Evolutionary conservation across 2,329 filamentous ascomycete genomes (phyloP).

Genomic region (Xylariaceae sp.): DNA sequence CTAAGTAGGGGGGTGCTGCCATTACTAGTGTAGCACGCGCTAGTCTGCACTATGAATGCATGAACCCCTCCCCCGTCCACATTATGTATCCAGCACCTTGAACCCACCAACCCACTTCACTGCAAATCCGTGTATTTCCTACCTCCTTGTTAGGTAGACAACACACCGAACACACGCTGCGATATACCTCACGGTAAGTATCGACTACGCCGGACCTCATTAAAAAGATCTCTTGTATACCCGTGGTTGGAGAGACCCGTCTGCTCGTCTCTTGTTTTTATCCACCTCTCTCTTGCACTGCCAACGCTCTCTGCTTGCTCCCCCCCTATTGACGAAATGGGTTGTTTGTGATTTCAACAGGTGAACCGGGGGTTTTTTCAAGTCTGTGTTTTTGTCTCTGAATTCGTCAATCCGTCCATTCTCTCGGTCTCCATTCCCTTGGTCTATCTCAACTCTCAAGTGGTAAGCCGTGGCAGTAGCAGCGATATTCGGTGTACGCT

Average conservation of each 20-base stretch:
- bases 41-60: constrained; percentile 11
- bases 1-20: not conserved
- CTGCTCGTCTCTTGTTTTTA: constrained; percentile 6
- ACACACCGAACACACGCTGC: too few relatives aligned
- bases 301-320: constrained; percentile 14
- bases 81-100: not conserved
- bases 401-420: constrained; percentile 9
- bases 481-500: not conserved
- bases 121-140: not conserved
- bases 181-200: not conserved
- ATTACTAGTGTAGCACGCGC: not conserved
- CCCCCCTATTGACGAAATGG: constrained; percentile 12
- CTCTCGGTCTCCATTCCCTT: not conserved
- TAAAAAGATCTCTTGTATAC: not conserved
- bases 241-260: constrained; percentile 8
- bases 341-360: constrained; percentile 3
- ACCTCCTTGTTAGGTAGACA: not conserved
- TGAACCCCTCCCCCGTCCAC: constrained; percentile 16
- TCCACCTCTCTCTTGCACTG: constrained; percentile 11
- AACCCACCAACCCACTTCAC: not conserved
- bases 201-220: not conserved
- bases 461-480: not conserved
- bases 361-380: constrained; percentile 4
- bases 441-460: not conserved
- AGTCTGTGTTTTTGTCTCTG: constrained; percentile 13